Conservation (phyloP, 1,284 basidiomycete species). For the Sporisorium exsertum region DNA sequence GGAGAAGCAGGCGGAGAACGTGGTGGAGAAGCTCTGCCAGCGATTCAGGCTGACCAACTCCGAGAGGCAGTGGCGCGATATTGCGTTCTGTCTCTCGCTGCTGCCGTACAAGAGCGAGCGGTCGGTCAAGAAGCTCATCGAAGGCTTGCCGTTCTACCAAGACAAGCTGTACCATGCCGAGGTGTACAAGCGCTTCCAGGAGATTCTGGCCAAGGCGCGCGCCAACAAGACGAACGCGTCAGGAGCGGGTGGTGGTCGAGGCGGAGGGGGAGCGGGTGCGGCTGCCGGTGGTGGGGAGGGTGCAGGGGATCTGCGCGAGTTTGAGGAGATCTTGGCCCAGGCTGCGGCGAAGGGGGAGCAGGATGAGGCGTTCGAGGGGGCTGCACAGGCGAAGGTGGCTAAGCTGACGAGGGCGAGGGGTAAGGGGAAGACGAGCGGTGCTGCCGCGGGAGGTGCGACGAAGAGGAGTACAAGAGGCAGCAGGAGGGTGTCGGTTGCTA, state of each 20-base stretch:
- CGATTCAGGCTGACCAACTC: constrained; percentile 86
- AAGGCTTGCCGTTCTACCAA: constrained; percentile 78
- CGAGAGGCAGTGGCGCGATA: constrained; percentile 94
- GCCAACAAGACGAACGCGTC: constrained; percentile 42
- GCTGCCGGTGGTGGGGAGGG: constrained; percentile 21
- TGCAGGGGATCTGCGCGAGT: constrained; percentile 61
- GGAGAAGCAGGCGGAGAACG: constrained; percentile 70
- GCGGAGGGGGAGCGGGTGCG: constrained; percentile 1
- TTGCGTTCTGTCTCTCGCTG: constrained; percentile 92
- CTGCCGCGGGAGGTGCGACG: constrained; percentile 7
- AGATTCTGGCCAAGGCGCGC: constrained; percentile 80
- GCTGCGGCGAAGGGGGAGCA: constrained; percentile 86
- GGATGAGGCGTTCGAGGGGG: constrained; percentile 85
- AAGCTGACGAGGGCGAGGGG: constrained; percentile 36
- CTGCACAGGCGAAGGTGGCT: constrained; percentile 53
- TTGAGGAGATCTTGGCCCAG: constrained; percentile 81
- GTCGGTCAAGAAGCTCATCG: constrained; percentile 94
- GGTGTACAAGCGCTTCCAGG: constrained; percentile 86
- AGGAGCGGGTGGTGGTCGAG: constrained; percentile 22
- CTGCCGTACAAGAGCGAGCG: constrained; percentile 97
- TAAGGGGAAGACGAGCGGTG: constrained; percentile 23
- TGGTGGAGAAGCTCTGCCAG: constrained; percentile 69
- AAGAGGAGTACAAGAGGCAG: constrained; percentile 30
- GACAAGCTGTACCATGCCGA: constrained; percentile 92
- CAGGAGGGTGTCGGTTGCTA: constrained; percentile 35